Percentiles rank a stretch among this genome's conserved stretches.
phyloP scores from a whole-genome alignment of 306 rosid genomes.

The Ormosia emarginata region DNA sequence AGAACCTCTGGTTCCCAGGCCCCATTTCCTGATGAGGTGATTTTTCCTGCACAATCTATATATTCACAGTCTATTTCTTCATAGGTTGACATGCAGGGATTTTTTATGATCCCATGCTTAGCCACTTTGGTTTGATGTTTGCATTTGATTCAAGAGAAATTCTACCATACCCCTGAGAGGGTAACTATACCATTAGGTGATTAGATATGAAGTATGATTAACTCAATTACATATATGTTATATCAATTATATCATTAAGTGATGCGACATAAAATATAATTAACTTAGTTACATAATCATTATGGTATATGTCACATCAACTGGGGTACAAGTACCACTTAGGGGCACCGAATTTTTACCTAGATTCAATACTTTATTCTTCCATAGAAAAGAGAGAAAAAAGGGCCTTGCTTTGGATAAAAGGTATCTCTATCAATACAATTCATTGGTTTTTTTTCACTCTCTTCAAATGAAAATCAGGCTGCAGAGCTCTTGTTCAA shows the following conservation, averaged over 20 bases:
- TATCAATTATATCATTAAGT: too few species aligned
- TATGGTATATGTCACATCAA: too few species aligned
- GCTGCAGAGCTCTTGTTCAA: slow-evolving; percentile 61
- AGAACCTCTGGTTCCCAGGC: slow-evolving; percentile 52
- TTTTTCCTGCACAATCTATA: neutral
- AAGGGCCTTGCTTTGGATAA: too few species aligned
- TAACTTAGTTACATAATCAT: too few species aligned
- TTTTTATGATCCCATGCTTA: neutral
- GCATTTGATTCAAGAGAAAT: too few species aligned
- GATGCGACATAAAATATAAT: too few species aligned
- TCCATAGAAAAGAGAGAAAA: too few species aligned
- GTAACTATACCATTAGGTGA: too few species aligned
- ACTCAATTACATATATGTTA: too few species aligned
- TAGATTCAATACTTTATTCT: neutral
- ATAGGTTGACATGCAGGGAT: neutral
- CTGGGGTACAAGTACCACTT: too few species aligned
- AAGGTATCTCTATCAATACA: neutral
- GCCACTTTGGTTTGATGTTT: neutral
- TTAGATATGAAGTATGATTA: too few species aligned
- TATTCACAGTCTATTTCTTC: neutral
- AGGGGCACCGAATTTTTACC: neutral
- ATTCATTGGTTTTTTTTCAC: neutral
- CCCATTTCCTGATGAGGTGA: slow-evolving; percentile 80
- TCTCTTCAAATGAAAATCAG: slow-evolving; percentile 30
- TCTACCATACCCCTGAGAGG: too few species aligned